phyloP scores from a whole-genome alignment of 306 rosid species.

The Vigna mungo region DNA sequence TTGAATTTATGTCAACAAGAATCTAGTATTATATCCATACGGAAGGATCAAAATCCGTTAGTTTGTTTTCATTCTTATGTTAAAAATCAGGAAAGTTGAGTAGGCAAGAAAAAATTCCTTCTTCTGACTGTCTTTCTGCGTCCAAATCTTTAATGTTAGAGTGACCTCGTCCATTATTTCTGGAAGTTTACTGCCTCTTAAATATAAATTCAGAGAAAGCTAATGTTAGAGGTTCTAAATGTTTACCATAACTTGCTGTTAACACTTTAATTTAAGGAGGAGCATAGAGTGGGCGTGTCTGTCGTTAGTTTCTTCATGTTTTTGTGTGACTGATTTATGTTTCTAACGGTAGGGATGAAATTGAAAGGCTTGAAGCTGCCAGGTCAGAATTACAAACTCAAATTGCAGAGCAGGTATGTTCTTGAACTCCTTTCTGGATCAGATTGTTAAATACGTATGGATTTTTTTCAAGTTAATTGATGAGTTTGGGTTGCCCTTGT shows the following conservation, averaged over 20 bases:
- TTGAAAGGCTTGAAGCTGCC: slow-evolving; percentile 68
- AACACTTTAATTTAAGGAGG: slow-evolving; percentile 11
- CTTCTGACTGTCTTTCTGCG: slow-evolving; percentile 7
- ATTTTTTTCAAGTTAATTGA: slow-evolving; percentile 43
- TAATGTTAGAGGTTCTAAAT: slow-evolving; percentile 3
- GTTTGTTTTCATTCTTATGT: background rate
- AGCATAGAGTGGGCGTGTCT: slow-evolving; percentile 12
- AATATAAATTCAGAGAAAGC: background rate
- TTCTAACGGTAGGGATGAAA: slow-evolving; percentile 62
- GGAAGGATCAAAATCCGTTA: slow-evolving; percentile 8
- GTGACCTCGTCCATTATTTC: slow-evolving; percentile 3
- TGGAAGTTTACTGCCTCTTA: slow-evolving; percentile 23
- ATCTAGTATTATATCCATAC: background rate
- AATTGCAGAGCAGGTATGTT: slow-evolving; percentile 67
- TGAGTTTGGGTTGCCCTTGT: slow-evolving; percentile 33
- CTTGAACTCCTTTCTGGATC: slow-evolving; percentile 41
- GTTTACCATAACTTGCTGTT: slow-evolving; percentile 25
- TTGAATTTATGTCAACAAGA: background rate
- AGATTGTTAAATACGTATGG: slow-evolving; percentile 15
- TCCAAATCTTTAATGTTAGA: background rate
- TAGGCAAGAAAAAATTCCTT: slow-evolving; percentile 11
- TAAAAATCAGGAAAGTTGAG: slow-evolving; percentile 23
- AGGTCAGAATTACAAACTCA: slow-evolving; percentile 67
- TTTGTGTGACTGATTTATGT: slow-evolving; percentile 43
- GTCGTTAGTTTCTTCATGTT: slow-evolving; percentile 44